These are phyloP conservation scores for Penicillium hesseltinei DNA, from an alignment of 2,329 filamentous ascomycete genomes.

Conservation along the genomic window DNA sequence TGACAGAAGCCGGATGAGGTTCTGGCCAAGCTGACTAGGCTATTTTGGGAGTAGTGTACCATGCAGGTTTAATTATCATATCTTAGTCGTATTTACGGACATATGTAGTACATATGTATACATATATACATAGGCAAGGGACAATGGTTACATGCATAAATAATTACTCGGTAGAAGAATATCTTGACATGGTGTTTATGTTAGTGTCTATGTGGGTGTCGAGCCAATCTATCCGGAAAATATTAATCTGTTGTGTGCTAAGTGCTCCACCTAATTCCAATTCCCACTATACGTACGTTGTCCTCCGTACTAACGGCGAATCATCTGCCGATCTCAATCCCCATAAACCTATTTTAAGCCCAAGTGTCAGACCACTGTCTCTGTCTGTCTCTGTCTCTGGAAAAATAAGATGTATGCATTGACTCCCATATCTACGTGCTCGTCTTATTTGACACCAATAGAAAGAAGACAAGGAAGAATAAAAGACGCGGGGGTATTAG, in stretches of 20 bases:
- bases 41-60: slow-evolving; percentile 6
- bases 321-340: slow-evolving; percentile 6
- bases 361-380: background rate
- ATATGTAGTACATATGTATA: too few relatives aligned
- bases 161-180: background rate
- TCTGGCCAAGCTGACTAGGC: slow-evolving; percentile 17
- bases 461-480: slow-evolving; percentile 3
- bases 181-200: background rate
- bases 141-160: background rate
- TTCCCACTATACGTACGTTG: background rate
- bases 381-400: too few relatives aligned
- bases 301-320: background rate
- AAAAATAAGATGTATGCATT: slow-evolving; percentile 3
- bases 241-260: background rate
- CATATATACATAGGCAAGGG: background rate
- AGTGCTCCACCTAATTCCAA: background rate
- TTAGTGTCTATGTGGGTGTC: background rate
- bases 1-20: slow-evolving; percentile 13
- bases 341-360: slow-evolving; percentile 8
- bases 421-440: slow-evolving; percentile 8
- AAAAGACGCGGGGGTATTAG: slow-evolving; percentile 22
- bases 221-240: background rate
- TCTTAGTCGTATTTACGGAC: background rate
- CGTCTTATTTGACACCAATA: slow-evolving; percentile 4
- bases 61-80: slow-evolving; percentile 24